Evolutionary conservation across 768 basidiomycete genomes (phyloP).

Genomic region (Mycena floridula): DNA sequence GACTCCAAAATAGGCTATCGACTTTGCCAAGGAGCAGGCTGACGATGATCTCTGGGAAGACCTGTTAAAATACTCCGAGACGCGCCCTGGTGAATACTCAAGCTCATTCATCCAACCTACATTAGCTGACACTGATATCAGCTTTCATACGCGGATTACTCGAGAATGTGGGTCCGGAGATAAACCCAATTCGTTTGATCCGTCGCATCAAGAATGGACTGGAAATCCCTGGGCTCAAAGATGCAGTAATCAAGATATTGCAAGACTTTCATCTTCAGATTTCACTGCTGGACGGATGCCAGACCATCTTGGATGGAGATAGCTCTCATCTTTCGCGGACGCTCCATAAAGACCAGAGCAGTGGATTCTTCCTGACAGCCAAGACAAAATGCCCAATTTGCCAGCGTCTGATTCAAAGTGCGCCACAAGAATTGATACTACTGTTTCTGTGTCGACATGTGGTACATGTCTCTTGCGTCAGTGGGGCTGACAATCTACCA

Average conservation of each 20-base stretch:
- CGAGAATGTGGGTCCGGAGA: constrained; percentile 94
- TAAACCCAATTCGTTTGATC: constrained; percentile 91
- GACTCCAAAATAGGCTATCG: constrained; percentile 65
- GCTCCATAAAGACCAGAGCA: constrained; percentile 71
- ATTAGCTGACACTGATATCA: constrained; percentile 19
- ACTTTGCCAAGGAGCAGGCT: constrained; percentile 95
- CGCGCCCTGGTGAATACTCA: constrained; percentile 62
- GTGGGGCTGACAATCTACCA: constrained; percentile 59
- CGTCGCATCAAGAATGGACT: constrained; percentile 93
- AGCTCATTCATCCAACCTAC: neutral
- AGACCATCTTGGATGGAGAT: constrained; percentile 81
- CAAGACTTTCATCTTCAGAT: constrained; percentile 95
- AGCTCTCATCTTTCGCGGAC: constrained; percentile 62
- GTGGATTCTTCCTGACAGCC: constrained; percentile 77
- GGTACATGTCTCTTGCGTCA: constrained; percentile 75
- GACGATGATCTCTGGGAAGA: constrained; percentile 99
- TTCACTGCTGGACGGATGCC: constrained; percentile 88
- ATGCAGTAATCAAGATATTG: constrained; percentile 92
- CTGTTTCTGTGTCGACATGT: constrained; percentile 87
- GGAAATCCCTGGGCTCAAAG: constrained; percentile 93
- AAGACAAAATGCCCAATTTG: constrained; percentile 67
- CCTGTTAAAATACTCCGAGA: constrained; percentile 89
- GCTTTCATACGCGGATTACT: constrained; percentile 93
- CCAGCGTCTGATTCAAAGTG: constrained; percentile 46
- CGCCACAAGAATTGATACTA: constrained; percentile 54